phyloP scores from a whole-genome alignment of 73 alveolate genomes.

The Chromera velia region DNA sequence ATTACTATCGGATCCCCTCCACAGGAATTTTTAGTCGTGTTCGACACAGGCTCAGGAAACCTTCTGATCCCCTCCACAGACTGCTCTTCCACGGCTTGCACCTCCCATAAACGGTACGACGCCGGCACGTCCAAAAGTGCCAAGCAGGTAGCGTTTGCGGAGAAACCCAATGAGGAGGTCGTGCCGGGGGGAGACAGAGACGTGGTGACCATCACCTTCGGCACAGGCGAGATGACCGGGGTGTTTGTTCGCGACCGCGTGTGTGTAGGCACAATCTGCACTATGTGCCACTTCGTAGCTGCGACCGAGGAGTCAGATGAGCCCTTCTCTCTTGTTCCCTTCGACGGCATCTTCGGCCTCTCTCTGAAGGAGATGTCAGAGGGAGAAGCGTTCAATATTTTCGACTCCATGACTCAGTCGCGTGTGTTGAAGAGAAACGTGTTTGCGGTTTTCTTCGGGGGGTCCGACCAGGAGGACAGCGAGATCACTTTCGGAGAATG shows the following conservation, averaged over 20 bases:
- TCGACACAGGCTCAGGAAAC: neutral
- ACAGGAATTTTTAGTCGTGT: too few relatives aligned
- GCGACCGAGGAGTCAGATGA: constrained; percentile 1
- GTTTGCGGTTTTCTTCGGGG: neutral
- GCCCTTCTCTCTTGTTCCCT: neutral
- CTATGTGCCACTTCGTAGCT: neutral
- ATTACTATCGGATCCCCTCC: too few relatives aligned
- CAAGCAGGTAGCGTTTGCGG: neutral
- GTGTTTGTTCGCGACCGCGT: neutral
- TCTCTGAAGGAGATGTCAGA: neutral
- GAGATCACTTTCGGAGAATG: neutral
- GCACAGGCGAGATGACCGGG: neutral
- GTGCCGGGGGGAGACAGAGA: neutral
- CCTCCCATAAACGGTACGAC: neutral
- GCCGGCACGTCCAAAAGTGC: neutral
- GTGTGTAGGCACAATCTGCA: neutral
- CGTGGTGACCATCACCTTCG: neutral
- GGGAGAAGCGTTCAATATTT: neutral
- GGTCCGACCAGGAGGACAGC: neutral
- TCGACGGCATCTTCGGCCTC: constrained; percentile 4
- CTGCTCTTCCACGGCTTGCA: neutral
- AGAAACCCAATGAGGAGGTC: neutral
- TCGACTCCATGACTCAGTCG: neutral
- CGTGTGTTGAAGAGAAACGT: neutral
- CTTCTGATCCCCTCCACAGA: neutral